Conservation (phyloP, 2,329 filamentous ascomycete genomes). For the Venturia carpophila region DNA sequence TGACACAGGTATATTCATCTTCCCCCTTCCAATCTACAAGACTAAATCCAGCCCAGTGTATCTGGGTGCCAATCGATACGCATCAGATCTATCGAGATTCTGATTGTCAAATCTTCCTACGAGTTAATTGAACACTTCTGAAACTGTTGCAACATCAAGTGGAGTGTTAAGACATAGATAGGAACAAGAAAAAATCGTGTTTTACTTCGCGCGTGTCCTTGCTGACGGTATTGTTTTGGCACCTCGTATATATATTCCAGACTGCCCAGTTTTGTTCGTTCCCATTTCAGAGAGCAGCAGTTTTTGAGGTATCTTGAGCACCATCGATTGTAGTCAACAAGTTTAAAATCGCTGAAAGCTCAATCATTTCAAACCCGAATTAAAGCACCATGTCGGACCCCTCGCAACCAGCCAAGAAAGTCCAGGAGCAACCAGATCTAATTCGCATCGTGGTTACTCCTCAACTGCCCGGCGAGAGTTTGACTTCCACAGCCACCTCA, state of each 20-base stretch:
- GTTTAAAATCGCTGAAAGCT: too few relatives aligned
- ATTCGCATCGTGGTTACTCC: neutral
- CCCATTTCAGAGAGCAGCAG: neutral
- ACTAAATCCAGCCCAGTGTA: neutral
- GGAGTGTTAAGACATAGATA: neutral
- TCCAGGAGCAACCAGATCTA: neutral
- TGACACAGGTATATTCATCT: neutral
- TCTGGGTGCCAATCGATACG: neutral
- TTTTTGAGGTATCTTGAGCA: neutral
- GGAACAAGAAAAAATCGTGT: neutral
- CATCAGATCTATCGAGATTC: neutral
- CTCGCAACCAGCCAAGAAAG: neutral
- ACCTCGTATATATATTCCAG: neutral
- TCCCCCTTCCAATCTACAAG: neutral
- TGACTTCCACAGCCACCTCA: neutral
- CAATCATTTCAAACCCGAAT: neutral
- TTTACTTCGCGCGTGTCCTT: neutral
- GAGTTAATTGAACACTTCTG: neutral
- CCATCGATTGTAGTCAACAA: neutral
- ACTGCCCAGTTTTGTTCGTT: neutral
- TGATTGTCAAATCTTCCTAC: neutral
- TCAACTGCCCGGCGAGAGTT: neutral
- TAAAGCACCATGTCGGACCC: neutral
- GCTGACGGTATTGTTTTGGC: neutral
- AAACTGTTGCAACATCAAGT: neutral